Percentiles rank a stretch among this genome's conserved stretches.
Conservation (phyloP, 768 basidiomycete genomes). For the Clavaria fumosa region DNA sequence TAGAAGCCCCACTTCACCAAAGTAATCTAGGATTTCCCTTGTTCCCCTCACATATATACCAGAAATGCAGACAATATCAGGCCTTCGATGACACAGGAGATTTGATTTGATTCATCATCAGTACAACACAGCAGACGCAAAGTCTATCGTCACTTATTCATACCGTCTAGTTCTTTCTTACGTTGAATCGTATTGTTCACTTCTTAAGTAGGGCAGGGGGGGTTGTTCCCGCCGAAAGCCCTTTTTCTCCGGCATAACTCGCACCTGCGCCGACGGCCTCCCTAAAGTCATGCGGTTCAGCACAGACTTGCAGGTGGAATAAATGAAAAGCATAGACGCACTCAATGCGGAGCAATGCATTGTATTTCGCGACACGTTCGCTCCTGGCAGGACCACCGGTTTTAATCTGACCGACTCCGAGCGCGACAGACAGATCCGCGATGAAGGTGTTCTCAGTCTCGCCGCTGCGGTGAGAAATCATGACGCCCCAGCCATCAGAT, state of each 20-base stretch:
- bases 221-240: conserved; percentile 63
- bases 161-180: background rate
- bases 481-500: conserved; percentile 96
- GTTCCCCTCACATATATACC: conserved; percentile 1
- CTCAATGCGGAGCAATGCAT: conserved; percentile 81
- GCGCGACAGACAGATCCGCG: conserved; percentile 88
- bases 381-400: conserved; percentile 92
- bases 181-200: conserved; percentile 9
- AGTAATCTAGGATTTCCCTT: background rate
- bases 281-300: too few relatives aligned
- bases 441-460: conserved; percentile 98
- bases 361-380: conserved; percentile 96
- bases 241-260: conserved; percentile 62
- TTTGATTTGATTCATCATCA: too few relatives aligned
- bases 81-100: too few relatives aligned
- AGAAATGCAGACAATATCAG: too few relatives aligned
- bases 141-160: too few relatives aligned
- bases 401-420: conserved; percentile 92
- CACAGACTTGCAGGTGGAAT: too few relatives aligned
- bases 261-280: conserved; percentile 52
- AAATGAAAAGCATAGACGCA: conserved; percentile 24
- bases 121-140: too few relatives aligned
- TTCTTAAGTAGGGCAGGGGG: conserved; percentile 61
- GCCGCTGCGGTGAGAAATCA: conserved; percentile 98
- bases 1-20: too few relatives aligned